Conservation (phyloP, 1,284 basidiomycete species). For the Fistulinella cinereoalba region DNA sequence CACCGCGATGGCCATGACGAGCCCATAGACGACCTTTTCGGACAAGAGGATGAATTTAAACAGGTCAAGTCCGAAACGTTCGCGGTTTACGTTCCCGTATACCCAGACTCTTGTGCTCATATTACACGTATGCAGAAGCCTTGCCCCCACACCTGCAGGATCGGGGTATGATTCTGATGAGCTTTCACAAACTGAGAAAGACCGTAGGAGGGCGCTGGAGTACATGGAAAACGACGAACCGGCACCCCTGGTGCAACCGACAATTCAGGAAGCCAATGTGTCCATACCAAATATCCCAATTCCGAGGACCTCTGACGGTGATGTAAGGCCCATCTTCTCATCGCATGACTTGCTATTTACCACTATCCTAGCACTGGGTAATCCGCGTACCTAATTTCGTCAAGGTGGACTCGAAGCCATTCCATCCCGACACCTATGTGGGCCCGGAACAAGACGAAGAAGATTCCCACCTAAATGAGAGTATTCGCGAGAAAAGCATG, state of each 20-base stretch:
- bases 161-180: constrained; percentile 62
- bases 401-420: constrained; percentile 78
- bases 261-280: constrained; percentile 66
- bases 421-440: constrained; percentile 75
- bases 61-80: constrained; percentile 34
- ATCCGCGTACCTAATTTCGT: constrained; percentile 83
- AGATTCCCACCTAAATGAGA: constrained; percentile 51
- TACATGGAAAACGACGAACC: constrained; percentile 78
- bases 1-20: constrained; percentile 47
- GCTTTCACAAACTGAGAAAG: constrained; percentile 66
- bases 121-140: constrained; percentile 18
- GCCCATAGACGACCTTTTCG: constrained; percentile 76
- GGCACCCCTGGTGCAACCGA: constrained; percentile 46
- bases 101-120: constrained; percentile 13
- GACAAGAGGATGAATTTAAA: constrained; percentile 61
- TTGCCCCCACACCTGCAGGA: constrained; percentile 39
- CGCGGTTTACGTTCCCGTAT: constrained; percentile 3
- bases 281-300: constrained; percentile 76
- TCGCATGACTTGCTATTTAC: constrained; percentile 3
- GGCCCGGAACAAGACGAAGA: constrained; percentile 79
- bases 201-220: constrained; percentile 67
- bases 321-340: constrained; percentile 45
- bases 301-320: constrained; percentile 66
- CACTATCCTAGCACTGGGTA: constrained; percentile 64
- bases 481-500: constrained; percentile 68